Conservation (phyloP, 1,139 yeast species). For the Taphrina flavorubra region DNA sequence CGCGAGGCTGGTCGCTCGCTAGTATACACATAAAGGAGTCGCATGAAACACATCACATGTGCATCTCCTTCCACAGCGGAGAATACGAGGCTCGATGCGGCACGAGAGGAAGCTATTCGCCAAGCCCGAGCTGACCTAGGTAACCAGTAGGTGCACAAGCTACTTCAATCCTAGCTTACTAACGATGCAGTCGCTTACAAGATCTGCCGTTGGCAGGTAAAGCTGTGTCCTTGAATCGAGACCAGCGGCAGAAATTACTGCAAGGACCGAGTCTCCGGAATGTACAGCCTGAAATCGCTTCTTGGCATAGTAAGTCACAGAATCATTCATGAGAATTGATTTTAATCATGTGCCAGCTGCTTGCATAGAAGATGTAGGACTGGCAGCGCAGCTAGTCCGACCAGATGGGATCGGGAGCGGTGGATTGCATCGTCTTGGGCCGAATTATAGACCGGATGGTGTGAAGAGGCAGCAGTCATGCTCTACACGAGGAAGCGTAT, state of each 20-base stretch:
- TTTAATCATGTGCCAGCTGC: background rate
- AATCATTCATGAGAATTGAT: no score
- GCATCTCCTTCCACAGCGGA: background rate
- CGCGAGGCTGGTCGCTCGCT: background rate
- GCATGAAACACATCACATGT: background rate
- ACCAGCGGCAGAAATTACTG: conserved; percentile 3
- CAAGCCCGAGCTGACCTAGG: conserved; percentile 26
- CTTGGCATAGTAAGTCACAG: conserved; percentile 8
- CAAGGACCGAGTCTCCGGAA: background rate
- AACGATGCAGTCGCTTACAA: background rate
- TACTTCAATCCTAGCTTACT: background rate
- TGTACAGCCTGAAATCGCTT: conserved; percentile 1
- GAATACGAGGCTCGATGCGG: background rate
- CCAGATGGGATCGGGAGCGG: conserved; percentile 15
- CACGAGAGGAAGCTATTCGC: background rate
- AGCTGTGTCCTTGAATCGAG: background rate
- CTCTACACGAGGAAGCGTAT: background rate
- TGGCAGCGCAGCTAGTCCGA: background rate
- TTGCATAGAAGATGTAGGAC: background rate
- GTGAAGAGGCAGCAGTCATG: background rate
- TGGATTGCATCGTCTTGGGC: conserved; percentile 11
- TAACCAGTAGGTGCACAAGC: background rate
- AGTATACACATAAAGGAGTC: background rate
- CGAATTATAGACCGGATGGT: conserved; percentile 15
- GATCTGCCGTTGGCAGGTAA: conserved; percentile 6